These are phyloP conservation scores for Hemisphaericaspora nanyangensis DNA, from an alignment of 805 yeast species.

Conservation along the genomic window DNA sequence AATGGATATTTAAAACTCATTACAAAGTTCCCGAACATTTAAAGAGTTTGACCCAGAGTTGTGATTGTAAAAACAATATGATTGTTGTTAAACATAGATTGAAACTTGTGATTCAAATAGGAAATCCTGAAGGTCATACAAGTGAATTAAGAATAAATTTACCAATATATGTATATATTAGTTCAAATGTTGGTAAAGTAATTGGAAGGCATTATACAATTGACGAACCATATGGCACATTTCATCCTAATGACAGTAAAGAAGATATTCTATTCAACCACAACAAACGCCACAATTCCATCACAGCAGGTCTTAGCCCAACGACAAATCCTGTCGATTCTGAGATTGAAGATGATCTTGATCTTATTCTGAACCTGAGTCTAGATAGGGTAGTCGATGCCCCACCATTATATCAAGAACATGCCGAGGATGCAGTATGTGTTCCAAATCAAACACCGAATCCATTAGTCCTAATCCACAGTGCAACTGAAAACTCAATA, in stretches of 20 bases:
- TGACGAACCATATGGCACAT: slow-evolving; percentile 24
- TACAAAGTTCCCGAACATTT: slow-evolving; percentile 39
- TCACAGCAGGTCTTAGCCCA: background rate
- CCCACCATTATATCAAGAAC: slow-evolving; percentile 43
- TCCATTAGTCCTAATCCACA: slow-evolving; percentile 36
- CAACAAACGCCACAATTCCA: slow-evolving; percentile 1
- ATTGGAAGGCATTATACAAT: slow-evolving; percentile 30
- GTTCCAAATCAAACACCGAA: slow-evolving; percentile 32
- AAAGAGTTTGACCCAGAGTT: slow-evolving; percentile 40
- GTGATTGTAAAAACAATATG: slow-evolving; percentile 36
- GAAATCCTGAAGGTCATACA: slow-evolving; percentile 47
- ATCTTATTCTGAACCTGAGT: too few relatives aligned
- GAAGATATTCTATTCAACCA: slow-evolving; percentile 27
- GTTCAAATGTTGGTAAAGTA: slow-evolving; percentile 36
- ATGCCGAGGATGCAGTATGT: slow-evolving; percentile 33
- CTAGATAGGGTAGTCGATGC: slow-evolving; percentile 29
- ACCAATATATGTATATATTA: slow-evolving; percentile 43
- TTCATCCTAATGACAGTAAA: slow-evolving; percentile 16
- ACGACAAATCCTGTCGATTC: slow-evolving; percentile 8
- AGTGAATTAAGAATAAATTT: slow-evolving; percentile 51
- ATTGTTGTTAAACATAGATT: slow-evolving; percentile 45
- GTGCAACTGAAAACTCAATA: too few relatives aligned
- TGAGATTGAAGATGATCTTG: slow-evolving; percentile 12
- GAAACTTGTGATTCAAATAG: slow-evolving; percentile 39
- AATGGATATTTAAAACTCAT: slow-evolving; percentile 43